These are phyloP conservation scores for Sporisorium graminicola DNA, from an alignment of 1,284 basidiomycete genomes.

Conservation along the genomic window DNA sequence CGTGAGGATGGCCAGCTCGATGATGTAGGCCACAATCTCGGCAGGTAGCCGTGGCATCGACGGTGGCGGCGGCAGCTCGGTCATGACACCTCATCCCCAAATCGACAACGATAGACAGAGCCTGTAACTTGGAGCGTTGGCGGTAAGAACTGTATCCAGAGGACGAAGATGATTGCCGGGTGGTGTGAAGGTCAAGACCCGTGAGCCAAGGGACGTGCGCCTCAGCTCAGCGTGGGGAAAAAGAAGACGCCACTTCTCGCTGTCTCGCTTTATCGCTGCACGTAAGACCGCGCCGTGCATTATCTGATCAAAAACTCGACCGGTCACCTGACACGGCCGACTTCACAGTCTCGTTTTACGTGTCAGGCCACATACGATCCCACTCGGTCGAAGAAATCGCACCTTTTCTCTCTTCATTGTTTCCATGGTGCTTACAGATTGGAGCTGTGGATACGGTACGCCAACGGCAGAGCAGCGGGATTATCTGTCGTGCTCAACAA, in stretches of 20 bases:
- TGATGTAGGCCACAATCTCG: slow-evolving; percentile 39
- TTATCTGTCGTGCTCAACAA: slow-evolving; percentile 68
- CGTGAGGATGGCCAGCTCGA: slow-evolving; percentile 37
- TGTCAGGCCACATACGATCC: not conserved
- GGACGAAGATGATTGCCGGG: not conserved
- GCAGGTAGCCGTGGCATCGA: slow-evolving; percentile 16
- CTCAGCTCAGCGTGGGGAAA: slow-evolving; percentile 4
- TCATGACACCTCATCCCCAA: slow-evolving; percentile 5
- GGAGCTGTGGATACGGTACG: slow-evolving; percentile 63
- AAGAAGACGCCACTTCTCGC: not conserved
- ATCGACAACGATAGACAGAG: not conserved
- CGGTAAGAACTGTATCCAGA: not conserved
- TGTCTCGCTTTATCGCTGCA: not conserved
- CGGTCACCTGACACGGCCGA: not conserved
- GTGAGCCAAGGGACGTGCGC: slow-evolving; percentile 31
- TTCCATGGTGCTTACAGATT: slow-evolving; percentile 26
- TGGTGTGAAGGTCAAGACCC: no score
- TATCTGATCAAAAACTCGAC: not conserved
- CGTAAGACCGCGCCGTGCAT: slow-evolving; percentile 3
- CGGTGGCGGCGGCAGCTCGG: not conserved
- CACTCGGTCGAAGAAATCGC: not conserved
- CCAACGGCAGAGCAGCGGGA: slow-evolving; percentile 65
- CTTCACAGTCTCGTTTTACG: not conserved
- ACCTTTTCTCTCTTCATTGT: no score
- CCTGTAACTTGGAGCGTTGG: not conserved